A percentile compares a stretch with the other conserved stretches of the same genome.
Conservation (phyloP, 1,284 basidiomycete genomes). For the Ceratobasidium sp. region DNA sequence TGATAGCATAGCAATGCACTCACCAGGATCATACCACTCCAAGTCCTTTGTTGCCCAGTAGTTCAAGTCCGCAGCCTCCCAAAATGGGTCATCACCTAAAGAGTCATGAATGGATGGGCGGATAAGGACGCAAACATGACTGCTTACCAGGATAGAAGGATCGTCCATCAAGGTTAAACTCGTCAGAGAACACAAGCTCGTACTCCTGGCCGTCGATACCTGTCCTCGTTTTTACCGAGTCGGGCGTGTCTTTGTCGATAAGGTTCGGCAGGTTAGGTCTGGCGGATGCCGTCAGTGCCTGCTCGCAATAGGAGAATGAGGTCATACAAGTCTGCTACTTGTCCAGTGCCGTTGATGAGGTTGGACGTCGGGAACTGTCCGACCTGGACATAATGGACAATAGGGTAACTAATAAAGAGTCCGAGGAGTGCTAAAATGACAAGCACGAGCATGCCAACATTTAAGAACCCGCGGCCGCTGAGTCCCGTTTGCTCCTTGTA, state of each 20-base stretch:
- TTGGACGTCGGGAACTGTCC: background rate
- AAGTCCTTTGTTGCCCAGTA: conserved; percentile 59
- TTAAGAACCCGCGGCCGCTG: conserved; percentile 49
- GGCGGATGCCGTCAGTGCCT: conserved; percentile 40
- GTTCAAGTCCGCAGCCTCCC: conserved; percentile 63
- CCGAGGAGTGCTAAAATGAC: conserved; percentile 47
- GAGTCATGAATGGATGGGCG: conserved; percentile 2
- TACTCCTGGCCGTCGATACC: conserved; percentile 55
- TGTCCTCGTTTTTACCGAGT: conserved; percentile 51
- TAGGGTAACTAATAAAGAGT: conserved; percentile 47
- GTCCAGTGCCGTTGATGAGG: conserved; percentile 50
- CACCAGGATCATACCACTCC: conserved; percentile 52
- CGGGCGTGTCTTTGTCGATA: conserved; percentile 58
- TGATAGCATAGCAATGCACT: background rate
- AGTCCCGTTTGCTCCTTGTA: conserved; percentile 46
- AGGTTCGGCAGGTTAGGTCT: conserved; percentile 49
- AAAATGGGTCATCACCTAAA: conserved; percentile 61
- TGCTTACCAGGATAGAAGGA: conserved; percentile 60
- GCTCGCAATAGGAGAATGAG: background rate
- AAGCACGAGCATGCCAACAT: conserved; percentile 44
- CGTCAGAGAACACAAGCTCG: conserved; percentile 63
- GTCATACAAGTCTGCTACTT: conserved; percentile 54
- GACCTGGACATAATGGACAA: conserved; percentile 39
- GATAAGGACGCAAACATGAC: background rate
- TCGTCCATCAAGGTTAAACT: conserved; percentile 61